Percentiles rank a stretch among this genome's conserved stretches.
Evolutionary conservation across 2,329 filamentous ascomycete species (phyloP).

Genomic region (Epichloe amarillans): DNA sequence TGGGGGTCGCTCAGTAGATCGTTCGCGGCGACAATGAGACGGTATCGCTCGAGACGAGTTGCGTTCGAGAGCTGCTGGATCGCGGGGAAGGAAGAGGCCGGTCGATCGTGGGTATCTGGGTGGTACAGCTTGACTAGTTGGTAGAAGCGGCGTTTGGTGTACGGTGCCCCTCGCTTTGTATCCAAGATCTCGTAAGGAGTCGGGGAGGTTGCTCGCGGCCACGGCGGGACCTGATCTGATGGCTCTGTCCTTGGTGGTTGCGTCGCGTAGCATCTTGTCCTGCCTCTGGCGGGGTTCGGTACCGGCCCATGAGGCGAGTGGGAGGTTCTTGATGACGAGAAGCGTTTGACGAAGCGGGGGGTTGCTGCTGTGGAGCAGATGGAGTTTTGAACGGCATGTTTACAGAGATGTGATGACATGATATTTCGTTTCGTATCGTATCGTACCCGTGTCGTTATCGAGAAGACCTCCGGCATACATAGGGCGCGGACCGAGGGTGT

Average conservation of each 20-base stretch:
- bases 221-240: slow-evolving; percentile 15
- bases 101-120: slow-evolving; percentile 51
- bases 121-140: slow-evolving; percentile 93
- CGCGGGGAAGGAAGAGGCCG: slow-evolving; percentile 5
- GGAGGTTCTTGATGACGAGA: background rate
- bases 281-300: background rate
- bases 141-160: slow-evolving; percentile 77
- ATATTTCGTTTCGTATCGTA: too few relatives aligned
- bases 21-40: slow-evolving; percentile 76
- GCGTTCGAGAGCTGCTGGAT: slow-evolving; percentile 29
- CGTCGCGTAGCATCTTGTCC: slow-evolving; percentile 1
- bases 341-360: background rate
- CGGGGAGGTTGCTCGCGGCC: slow-evolving; percentile 39
- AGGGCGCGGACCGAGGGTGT: slow-evolving; percentile 6
- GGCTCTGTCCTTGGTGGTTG: background rate
- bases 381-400: background rate
- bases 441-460: too few relatives aligned
- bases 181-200: slow-evolving; percentile 88
- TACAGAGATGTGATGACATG: background rate
- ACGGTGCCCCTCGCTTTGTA: slow-evolving; percentile 44
- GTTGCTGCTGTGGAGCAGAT: background rate
- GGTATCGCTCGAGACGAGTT: slow-evolving; percentile 74
- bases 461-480: too few relatives aligned
- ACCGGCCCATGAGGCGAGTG: background rate
- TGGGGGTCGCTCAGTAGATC: slow-evolving; percentile 70